A percentile compares a stretch with the other conserved stretches of the same genome.
Conservation (phyloP, 2,329 filamentous ascomycete species). For the Fusarium euwallaceae region DNA sequence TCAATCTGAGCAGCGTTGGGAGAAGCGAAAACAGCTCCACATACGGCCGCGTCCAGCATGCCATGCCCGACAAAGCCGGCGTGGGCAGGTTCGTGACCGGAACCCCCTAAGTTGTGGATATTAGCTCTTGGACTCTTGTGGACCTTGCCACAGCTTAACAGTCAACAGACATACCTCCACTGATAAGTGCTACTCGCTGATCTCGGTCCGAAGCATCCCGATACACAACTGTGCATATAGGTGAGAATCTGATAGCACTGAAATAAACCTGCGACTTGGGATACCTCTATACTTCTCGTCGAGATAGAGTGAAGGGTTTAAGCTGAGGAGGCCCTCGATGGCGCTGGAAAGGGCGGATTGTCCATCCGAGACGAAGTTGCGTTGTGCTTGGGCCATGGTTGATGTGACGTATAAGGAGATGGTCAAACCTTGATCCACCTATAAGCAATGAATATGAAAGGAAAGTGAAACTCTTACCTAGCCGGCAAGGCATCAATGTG, state of each 20-base stretch:
- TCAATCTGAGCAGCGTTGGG: slow-evolving; percentile 14
- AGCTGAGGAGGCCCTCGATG: background rate
- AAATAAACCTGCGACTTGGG: background rate
- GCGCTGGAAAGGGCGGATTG: background rate
- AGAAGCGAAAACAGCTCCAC: slow-evolving; percentile 18
- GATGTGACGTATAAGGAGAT: background rate
- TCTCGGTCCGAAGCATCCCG: background rate
- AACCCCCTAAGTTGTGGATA: background rate
- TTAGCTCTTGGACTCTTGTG: background rate
- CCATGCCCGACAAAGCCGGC: slow-evolving; percentile 10
- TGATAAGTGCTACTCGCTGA: background rate
- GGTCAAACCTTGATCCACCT: background rate
- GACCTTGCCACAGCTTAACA: background rate
- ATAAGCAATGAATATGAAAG: background rate
- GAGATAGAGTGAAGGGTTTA: background rate
- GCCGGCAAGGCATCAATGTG: background rate
- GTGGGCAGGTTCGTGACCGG: slow-evolving; percentile 13
- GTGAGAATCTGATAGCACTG: background rate
- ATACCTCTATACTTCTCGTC: background rate
- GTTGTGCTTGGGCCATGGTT: background rate
- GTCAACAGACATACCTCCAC: background rate
- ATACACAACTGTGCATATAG: background rate
- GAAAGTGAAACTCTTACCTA: background rate
- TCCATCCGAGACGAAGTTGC: background rate
- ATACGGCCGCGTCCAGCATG: slow-evolving; percentile 15